Percentiles rank a stretch among this genome's conserved stretches.
Conservation (phyloP, 1,139 yeast species). For the Saccharomyces hybrid region DNA sequence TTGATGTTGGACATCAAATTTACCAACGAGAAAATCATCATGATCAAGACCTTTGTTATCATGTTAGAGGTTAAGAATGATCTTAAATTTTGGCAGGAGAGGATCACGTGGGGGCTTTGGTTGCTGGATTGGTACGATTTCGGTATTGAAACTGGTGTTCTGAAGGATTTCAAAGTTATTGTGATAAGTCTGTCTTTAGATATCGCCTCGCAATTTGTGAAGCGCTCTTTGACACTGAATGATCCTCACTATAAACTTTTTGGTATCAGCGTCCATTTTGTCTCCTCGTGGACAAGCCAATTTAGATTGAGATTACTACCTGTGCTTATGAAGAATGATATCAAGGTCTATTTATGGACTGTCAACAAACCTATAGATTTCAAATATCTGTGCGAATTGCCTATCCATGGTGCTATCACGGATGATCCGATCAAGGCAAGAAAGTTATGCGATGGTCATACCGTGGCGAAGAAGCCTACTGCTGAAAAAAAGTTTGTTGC, state of each 20-base stretch:
- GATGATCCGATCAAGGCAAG: constrained; percentile 43
- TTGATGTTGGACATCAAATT: constrained; percentile 81
- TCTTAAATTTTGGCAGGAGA: constrained; percentile 56
- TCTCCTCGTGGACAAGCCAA: constrained; percentile 37
- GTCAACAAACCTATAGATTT: constrained; percentile 45
- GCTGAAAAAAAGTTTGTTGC: constrained; percentile 11
- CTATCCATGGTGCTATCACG: constrained; percentile 55
- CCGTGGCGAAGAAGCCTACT: background rate
- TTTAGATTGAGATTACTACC: constrained; percentile 35
- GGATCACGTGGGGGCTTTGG: constrained; percentile 81
- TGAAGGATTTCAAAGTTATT: constrained; percentile 40
- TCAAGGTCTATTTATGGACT: constrained; percentile 76
- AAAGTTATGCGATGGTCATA: constrained; percentile 7
- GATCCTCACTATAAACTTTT: constrained; percentile 35
- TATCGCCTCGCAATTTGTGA: constrained; percentile 31
- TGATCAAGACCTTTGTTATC: constrained; percentile 45
- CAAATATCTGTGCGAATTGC: constrained; percentile 37
- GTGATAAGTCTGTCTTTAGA: constrained; percentile 45
- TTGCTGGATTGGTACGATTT: constrained; percentile 54
- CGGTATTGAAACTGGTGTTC: constrained; percentile 37
- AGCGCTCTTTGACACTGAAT: constrained; percentile 31
- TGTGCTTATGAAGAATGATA: constrained; percentile 36
- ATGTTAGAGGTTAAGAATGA: constrained; percentile 44
- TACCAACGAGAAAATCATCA: constrained; percentile 53
- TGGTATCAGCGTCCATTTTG: constrained; percentile 39